Evolutionary conservation across 371 early-diverging fungal species (phyloP).

Genomic region (Haplosporangium sp.): DNA sequence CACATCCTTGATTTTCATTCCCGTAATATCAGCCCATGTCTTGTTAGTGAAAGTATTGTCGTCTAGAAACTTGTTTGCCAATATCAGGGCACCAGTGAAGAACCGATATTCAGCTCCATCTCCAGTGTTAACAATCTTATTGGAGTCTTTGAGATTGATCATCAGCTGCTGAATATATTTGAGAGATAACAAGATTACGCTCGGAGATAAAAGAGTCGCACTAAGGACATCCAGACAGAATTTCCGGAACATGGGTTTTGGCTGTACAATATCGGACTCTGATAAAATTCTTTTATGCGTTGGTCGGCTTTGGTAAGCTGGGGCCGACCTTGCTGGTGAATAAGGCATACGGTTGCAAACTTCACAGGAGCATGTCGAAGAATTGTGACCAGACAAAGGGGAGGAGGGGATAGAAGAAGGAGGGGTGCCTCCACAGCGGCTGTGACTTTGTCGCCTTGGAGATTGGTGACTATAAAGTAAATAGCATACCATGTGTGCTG

Average conservation of each 20-base stretch:
- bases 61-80: constrained; percentile 72
- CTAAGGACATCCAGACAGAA: constrained; percentile 59
- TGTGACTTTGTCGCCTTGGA: constrained; percentile 17
- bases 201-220: constrained; percentile 68
- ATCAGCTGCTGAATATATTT: constrained; percentile 71
- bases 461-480: constrained; percentile 60
- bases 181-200: constrained; percentile 68
- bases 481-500: constrained; percentile 68
- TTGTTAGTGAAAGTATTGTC: constrained; percentile 76
- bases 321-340: constrained; percentile 13
- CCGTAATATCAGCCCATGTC: constrained; percentile 75
- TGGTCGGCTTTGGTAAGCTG: constrained; percentile 8
- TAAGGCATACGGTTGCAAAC: constrained; percentile 19
- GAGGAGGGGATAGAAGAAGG: constrained; percentile 37
- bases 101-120: constrained; percentile 80
- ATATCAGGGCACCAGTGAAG: constrained; percentile 69
- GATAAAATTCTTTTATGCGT: constrained; percentile 37
- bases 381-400: constrained; percentile 12
- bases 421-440: constrained; percentile 21
- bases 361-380: constrained; percentile 25
- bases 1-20: constrained; percentile 71
- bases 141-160: constrained; percentile 62
- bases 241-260: constrained; percentile 51
- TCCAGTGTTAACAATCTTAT: constrained; percentile 60
- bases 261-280: constrained; percentile 47